Conservation (phyloP, 2,329 filamentous ascomycete genomes). For the Ascochyta koolunga region DNA sequence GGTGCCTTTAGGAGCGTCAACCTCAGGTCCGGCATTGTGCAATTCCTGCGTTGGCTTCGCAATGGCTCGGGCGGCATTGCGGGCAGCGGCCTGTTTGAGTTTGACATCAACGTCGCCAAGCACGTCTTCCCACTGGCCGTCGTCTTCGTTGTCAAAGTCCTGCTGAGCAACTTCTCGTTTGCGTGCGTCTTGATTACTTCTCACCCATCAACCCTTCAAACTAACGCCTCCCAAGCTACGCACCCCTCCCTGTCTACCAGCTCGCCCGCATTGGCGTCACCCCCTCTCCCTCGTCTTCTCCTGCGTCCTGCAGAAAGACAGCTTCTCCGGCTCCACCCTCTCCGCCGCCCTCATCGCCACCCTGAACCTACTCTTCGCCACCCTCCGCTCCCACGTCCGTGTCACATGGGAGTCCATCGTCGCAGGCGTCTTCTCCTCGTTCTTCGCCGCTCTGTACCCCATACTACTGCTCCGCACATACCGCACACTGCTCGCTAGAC, state of each 20-base stretch:
- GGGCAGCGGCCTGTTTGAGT: conserved; percentile 61
- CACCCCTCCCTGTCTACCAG: conserved; percentile 59
- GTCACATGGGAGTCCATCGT: conserved; percentile 59
- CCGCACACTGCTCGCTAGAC: conserved; percentile 52
- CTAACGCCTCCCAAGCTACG: conserved; percentile 49
- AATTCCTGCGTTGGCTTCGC: conserved; percentile 45
- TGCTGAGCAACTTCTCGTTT: conserved; percentile 61
- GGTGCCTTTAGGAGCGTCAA: conserved; percentile 35
- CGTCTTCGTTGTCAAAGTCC: conserved; percentile 58
- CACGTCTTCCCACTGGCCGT: conserved; percentile 57
- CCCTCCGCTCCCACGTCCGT: conserved; percentile 53
- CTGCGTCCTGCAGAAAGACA: conserved; percentile 53
- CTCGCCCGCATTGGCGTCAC: conserved; percentile 59
- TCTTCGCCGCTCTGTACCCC: conserved; percentile 60
- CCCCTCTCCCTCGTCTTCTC: conserved; percentile 58
- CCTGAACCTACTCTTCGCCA: conserved; percentile 58
- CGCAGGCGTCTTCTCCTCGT: conserved; percentile 58
- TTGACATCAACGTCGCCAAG: conserved; percentile 55
- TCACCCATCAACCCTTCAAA: no score
- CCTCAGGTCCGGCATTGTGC: conserved; percentile 31
- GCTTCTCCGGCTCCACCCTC: conserved; percentile 56
- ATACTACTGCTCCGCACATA: conserved; percentile 58
- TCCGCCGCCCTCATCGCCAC: conserved; percentile 59
- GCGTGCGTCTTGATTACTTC: conserved; percentile 51
- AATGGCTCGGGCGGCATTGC: conserved; percentile 57